These are phyloP conservation scores for Ettlia oleoabundans DNA, from an alignment of 139 green algal genomes.

Conservation along the genomic window DNA sequence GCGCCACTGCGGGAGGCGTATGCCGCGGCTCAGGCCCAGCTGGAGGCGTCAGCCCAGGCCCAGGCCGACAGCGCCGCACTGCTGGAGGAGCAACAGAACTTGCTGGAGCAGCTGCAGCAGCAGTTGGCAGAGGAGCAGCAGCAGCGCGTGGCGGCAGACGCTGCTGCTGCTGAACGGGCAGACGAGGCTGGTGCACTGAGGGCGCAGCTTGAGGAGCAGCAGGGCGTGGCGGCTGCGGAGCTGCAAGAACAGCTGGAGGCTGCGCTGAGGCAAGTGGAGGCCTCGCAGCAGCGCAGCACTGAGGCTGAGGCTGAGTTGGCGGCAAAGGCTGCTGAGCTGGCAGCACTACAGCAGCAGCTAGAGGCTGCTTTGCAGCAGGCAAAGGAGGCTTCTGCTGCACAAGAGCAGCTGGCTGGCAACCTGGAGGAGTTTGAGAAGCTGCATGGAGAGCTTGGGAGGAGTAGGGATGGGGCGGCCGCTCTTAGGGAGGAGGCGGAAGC, in stretches of 20 bases:
- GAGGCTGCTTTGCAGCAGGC: neutral
- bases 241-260: neutral
- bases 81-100: neutral
- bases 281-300: neutral
- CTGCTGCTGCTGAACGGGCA: neutral
- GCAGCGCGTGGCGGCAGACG: neutral
- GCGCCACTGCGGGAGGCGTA: neutral
- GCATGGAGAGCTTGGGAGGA: neutral
- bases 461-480: neutral
- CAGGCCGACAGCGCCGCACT: neutral
- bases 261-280: neutral
- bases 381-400: neutral
- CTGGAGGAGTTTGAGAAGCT: neutral
- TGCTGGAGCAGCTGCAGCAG: neutral
- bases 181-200: neutral
- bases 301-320: neutral
- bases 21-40: neutral
- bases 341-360: constrained; percentile 14
- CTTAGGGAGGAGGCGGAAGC: neutral
- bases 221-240: neutral
- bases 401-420: neutral
- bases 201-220: neutral
- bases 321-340: neutral
- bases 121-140: neutral
- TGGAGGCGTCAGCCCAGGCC: neutral